Base-by-base conservation (phyloP, 2,329 filamentous ascomycete species). In the Sarocladiaceae sp. region DNA sequence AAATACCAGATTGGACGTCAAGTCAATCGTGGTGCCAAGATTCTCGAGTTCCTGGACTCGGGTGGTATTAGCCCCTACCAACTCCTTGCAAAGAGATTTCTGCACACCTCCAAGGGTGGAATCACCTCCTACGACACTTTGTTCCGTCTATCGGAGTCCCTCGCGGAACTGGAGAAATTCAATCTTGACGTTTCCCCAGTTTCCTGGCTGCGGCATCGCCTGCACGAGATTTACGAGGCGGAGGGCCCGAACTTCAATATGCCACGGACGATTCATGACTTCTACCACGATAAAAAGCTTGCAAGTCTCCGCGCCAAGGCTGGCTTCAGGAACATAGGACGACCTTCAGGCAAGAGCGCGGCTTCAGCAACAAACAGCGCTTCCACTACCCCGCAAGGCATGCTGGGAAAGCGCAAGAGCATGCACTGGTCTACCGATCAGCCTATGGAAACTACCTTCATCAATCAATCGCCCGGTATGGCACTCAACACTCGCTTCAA, bases 11-110 rank as follows among this genome's bases (percentile, higher is more conserved):
- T 73, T 6, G 70, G 73, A 5, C 68, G 76, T 1, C 75, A 79
- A 50, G 69, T 78, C 40, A 79, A 79, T 48, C 68, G 76, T 4
- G 76, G 76, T 16, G 61, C 67, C 10, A 59, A 64, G 18, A 71
- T 77, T n/a, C 61, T 79, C 26, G 65, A 72, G 34, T 80, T 76
- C 45, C 58, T 80, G 4, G 58, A 66, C 5, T 57, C 66, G 6
- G 72, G 68, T n/a, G 62, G 69, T 2, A 70, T 79, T 47, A 73
- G 74, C 49, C 76, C 76, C 0, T 78, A 74, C 46, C 76, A 80
- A 55, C 66, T 80, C 9, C 63, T 79, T 3, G 66, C 59, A 24
- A 79, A 79, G 56, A 62, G 65, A 16, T 75, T 67, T 52, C 70
- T 77, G 45, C 55, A 61, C 29, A 58, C 60, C 0, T 58, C 61